These are phyloP conservation scores for Aspergillus fumigatus DNA, from an alignment of 2,329 filamentous ascomycete genomes.

Conservation along the genomic window DNA sequence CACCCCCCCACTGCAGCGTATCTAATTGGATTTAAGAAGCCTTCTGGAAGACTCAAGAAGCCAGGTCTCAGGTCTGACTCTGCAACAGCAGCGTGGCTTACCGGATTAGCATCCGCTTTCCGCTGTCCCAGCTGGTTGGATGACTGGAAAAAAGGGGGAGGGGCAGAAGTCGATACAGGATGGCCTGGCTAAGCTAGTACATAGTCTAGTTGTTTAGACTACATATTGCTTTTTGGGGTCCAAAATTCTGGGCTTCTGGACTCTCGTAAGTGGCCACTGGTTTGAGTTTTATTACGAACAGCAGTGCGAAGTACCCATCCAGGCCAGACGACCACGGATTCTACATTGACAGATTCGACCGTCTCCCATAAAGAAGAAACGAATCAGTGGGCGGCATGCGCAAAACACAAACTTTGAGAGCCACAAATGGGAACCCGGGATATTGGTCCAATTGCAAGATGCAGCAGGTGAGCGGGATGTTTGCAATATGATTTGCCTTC, in stretches of 20 bases:
- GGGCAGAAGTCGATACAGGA: background rate
- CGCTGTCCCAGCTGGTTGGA: constrained; percentile 1
- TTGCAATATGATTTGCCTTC: background rate
- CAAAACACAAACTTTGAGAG: background rate
- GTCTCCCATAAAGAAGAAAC: background rate
- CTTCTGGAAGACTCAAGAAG: constrained; percentile 10
- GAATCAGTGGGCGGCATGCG: too few relatives aligned
- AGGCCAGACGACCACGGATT: background rate
- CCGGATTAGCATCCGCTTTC: constrained; percentile 4
- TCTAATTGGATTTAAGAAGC: constrained; percentile 6
- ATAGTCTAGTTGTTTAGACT: background rate
- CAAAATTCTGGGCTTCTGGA: background rate
- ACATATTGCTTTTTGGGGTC: background rate
- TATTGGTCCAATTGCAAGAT: background rate
- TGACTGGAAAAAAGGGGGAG: constrained; percentile 12
- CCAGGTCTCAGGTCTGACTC: background rate
- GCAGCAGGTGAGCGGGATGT: background rate
- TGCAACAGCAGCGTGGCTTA: constrained; percentile 7
- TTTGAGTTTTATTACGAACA: background rate
- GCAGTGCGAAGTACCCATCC: background rate
- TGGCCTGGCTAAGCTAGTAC: background rate
- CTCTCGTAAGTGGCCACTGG: background rate
- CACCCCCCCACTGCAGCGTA: background rate
- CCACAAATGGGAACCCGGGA: background rate
- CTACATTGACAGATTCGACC: background rate